These are phyloP conservation scores for Basipetospora chlamydospora DNA, from an alignment of 2,329 filamentous ascomycete species.

Conservation along the genomic window DNA sequence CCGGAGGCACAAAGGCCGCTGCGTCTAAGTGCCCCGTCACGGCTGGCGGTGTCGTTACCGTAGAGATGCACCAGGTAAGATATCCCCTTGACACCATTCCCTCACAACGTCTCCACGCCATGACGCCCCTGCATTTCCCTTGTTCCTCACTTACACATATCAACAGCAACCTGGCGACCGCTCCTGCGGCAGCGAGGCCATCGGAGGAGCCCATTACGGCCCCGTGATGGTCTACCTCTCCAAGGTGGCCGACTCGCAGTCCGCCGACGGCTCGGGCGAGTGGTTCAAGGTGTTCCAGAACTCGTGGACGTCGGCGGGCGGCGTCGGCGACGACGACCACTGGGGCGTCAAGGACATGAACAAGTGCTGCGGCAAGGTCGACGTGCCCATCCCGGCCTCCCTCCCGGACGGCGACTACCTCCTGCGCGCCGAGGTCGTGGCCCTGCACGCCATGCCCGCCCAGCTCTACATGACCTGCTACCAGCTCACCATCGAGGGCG, in stretches of 20 bases:
- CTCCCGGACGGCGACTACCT: constrained; percentile 25
- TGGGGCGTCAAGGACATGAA: constrained; percentile 29
- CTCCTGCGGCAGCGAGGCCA: constrained; percentile 29
- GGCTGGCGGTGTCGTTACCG: constrained; percentile 33
- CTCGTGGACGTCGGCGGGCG: constrained; percentile 22
- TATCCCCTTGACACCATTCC: neutral
- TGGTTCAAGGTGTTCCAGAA: constrained; percentile 42
- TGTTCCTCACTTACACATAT: neutral
- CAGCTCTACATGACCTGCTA: constrained; percentile 26
- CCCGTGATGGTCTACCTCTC: constrained; percentile 37
- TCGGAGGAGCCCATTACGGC: constrained; percentile 39
- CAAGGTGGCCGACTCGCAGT: constrained; percentile 31
- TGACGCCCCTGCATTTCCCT: too few species aligned
- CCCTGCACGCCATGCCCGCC: constrained; percentile 27
- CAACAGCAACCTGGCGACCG: constrained; percentile 29
- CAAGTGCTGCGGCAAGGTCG: constrained; percentile 24
- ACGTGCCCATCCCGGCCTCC: constrained; percentile 20
- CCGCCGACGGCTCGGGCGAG: constrained; percentile 23
- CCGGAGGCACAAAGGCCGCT: constrained; percentile 19
- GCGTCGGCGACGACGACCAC: constrained; percentile 27
- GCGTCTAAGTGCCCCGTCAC: constrained; percentile 28
- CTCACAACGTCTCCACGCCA: too few species aligned
- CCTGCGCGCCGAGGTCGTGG: constrained; percentile 32
- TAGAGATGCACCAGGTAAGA: constrained; percentile 40
- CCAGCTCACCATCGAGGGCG: constrained; percentile 17